phyloP scores from a whole-genome alignment of 2,329 filamentous ascomycete genomes.

The Talaromyces funiculosus region DNA sequence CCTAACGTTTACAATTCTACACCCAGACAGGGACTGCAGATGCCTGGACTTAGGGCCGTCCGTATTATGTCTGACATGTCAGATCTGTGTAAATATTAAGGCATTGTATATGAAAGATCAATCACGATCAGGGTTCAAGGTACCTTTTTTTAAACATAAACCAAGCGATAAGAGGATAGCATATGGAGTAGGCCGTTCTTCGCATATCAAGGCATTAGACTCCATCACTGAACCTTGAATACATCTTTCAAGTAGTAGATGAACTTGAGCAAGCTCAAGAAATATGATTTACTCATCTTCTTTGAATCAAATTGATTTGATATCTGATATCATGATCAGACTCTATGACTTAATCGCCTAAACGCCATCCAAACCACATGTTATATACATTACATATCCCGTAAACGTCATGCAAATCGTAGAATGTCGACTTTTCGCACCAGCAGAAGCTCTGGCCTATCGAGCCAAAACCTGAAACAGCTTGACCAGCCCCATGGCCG shows the following conservation, averaged over 20 bases:
- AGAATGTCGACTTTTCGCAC: background rate
- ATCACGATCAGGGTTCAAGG: background rate
- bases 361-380: background rate
- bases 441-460: background rate
- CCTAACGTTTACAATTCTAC: background rate
- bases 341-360: background rate
- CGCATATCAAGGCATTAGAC: background rate
- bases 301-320: background rate
- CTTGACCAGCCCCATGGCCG: constrained; percentile 38
- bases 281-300: too few relatives aligned
- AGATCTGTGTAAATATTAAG: background rate
- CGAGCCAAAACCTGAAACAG: constrained; percentile 24
- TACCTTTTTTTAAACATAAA: too few relatives aligned
- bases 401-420: background rate
- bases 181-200: background rate
- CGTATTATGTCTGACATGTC: background rate
- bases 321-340: background rate
- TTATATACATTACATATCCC: constrained; percentile 1
- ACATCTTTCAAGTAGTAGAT: too few relatives aligned
- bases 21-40: background rate
- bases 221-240: too few relatives aligned
- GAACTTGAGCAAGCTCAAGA: background rate
- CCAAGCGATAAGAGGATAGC: too few relatives aligned
- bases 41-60: background rate
- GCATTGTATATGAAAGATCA: background rate